Evolutionary conservation across 768 basidiomycete species (phyloP).

Genomic region (Pulveroboletus sp.): DNA sequence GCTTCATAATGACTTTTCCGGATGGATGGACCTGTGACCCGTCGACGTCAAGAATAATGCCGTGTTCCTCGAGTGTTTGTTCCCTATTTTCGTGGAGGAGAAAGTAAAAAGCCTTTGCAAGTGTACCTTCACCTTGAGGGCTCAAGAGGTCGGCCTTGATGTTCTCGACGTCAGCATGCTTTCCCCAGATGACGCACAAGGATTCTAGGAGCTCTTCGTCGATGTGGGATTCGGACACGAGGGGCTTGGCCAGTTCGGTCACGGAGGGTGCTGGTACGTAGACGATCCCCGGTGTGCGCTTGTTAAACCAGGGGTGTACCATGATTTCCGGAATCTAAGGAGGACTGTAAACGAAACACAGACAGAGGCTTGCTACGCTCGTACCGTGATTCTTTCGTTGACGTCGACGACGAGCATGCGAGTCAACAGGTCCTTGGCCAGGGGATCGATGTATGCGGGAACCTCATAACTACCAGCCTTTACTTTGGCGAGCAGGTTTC

Average conservation of each 20-base stretch:
- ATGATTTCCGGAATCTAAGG: slow-evolving; percentile 83
- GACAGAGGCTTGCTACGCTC: slow-evolving; percentile 17
- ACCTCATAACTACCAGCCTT: slow-evolving; percentile 83
- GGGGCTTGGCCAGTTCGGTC: slow-evolving; percentile 65
- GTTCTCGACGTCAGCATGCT: slow-evolving; percentile 55
- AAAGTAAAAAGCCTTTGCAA: slow-evolving; percentile 89
- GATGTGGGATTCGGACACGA: slow-evolving; percentile 65
- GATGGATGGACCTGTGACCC: slow-evolving; percentile 11
- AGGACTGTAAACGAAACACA: slow-evolving; percentile 3
- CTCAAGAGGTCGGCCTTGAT: slow-evolving; percentile 69
- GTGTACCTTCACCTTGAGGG: slow-evolving; percentile 63
- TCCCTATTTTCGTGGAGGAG: slow-evolving; percentile 76
- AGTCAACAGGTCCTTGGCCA: slow-evolving; percentile 78
- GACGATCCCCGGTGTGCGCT: slow-evolving; percentile 46
- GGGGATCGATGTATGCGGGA: slow-evolving; percentile 76
- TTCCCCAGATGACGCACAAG: slow-evolving; percentile 81
- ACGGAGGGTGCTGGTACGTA: slow-evolving; percentile 59
- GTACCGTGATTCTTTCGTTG: slow-evolving; percentile 72
- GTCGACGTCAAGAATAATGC: slow-evolving; percentile 40
- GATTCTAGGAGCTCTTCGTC: slow-evolving; percentile 78
- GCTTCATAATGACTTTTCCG: slow-evolving; percentile 36
- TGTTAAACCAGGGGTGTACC: slow-evolving; percentile 77
- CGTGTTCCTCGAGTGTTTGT: slow-evolving; percentile 53
- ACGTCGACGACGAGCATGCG: slow-evolving; percentile 91
- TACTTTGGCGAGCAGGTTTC: slow-evolving; percentile 78